Base-by-base conservation (phyloP, 768 basidiomycete genomes). In the Clitopilus passeckerianus region DNA sequence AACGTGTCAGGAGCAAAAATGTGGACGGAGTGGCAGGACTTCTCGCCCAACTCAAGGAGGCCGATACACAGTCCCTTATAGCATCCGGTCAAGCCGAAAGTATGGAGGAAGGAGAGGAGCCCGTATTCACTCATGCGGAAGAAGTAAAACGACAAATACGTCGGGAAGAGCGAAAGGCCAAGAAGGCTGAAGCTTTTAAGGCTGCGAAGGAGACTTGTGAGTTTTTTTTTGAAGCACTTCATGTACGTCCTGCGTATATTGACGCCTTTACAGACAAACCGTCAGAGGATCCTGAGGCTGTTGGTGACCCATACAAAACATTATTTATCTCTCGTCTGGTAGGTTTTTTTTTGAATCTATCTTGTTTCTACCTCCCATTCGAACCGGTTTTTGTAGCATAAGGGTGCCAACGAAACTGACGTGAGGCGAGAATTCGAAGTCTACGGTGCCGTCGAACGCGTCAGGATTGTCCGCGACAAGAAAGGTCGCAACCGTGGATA, bases 221-320 rank as follows among this genome's bases (percentile, higher is more conserved):
- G 91, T 81, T 15, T 50, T n/a, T n/a, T n/a, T 22, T 56, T 22
- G 14, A 9, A 10, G n/a, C 24, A 52, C 50, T 35, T 34, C 23
- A n/a, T 57, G 15, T n/a, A 54, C 34, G 15, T 22, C 34, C 44
- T 61, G 35, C 34, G 7, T 41, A 52, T 34, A 44, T 46, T 56
- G 57, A 63, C 54, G 63, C 55, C 62, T 57, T 56, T 60, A 63
- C 66, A 98, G 96, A 95, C 75, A 93, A 95, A 70, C 97, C 97
- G 8, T 81, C 89, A 18, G 95, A 96, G 57, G 95, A 99, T 67
- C 58, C 88, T 12, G 87, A 96, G 69, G 95, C 94, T 33, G 80
- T 89, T 43, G 97, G 97, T 1, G 97, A 99, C 69, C 97, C 97
- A 3, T 99, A 98, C 78, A 98, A 98, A 72, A 98, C 97, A 0